Conservation (phyloP, 1,284 basidiomycete species). For the Mycena sp. region DNA sequence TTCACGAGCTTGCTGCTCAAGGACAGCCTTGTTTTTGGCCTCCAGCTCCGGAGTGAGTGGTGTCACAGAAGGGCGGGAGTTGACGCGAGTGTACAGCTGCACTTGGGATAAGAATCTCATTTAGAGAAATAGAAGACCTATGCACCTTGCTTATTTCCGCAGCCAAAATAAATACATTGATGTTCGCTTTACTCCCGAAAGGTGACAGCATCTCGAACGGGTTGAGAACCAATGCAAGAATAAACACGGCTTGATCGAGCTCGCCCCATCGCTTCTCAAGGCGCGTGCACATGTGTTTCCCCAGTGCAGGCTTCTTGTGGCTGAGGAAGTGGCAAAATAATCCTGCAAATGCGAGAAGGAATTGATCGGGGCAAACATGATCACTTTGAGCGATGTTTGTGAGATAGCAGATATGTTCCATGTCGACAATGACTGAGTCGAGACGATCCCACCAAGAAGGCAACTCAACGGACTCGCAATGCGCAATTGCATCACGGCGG, state of each 20-base stretch:
- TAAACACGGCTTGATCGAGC: slow-evolving; percentile 47
- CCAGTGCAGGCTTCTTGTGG: background rate
- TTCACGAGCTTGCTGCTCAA: background rate
- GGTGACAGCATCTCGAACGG: slow-evolving; percentile 22
- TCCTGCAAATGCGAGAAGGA: slow-evolving; percentile 6
- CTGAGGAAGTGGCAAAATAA: background rate
- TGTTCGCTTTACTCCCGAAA: background rate
- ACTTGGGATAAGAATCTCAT: background rate
- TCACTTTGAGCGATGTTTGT: slow-evolving; percentile 14
- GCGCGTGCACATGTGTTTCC: background rate
- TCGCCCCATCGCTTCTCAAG: slow-evolving; percentile 35
- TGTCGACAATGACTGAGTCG: no score
- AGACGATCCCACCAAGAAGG: no score
- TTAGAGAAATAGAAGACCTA: slow-evolving; percentile 1
- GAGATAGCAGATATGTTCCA: no score
- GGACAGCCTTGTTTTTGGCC: background rate
- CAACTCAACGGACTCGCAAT: no score
- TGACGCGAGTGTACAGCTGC: background rate
- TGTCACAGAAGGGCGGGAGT: background rate
- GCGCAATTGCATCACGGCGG: no score
- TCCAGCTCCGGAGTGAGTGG: no score
- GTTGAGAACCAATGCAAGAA: slow-evolving; percentile 43
- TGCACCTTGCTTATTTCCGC: background rate
- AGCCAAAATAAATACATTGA: background rate
- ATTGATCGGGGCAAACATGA: slow-evolving; percentile 2